Percentiles rank a stretch among this genome's conserved stretches.
Evolutionary conservation across 805 yeast species (phyloP).

Genomic region (Cyberlindnera misumaiensis): DNA sequence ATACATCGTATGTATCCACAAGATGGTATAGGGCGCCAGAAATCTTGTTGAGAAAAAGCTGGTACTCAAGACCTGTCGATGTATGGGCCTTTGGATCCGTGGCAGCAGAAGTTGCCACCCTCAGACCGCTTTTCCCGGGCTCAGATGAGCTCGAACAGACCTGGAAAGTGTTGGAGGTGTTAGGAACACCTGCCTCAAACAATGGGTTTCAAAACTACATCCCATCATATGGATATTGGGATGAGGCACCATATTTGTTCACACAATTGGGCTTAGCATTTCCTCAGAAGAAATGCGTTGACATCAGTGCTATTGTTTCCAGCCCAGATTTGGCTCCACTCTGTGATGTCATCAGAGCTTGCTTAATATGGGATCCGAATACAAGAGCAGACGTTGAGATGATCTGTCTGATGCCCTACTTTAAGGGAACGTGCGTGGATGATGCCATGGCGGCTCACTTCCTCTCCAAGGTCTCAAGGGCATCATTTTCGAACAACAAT

Average conservation of each 20-base stretch:
- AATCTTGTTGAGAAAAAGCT: constrained; percentile 55
- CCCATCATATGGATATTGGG: constrained; percentile 73
- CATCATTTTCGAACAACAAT: constrained; percentile 1
- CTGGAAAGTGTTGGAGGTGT: constrained; percentile 52
- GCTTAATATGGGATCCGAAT: constrained; percentile 77
- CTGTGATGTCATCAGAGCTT: constrained; percentile 36
- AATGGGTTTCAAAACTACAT: constrained; percentile 20
- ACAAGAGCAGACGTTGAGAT: constrained; percentile 46
- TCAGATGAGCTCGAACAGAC: constrained; percentile 72
- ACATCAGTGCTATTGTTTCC: constrained; percentile 38
- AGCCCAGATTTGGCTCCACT: constrained; percentile 34
- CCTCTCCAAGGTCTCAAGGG: not conserved
- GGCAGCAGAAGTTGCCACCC: constrained; percentile 64
- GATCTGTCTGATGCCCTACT: constrained; percentile 47
- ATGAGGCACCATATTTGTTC: constrained; percentile 49
- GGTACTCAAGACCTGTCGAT: constrained; percentile 65
- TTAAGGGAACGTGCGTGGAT: constrained; percentile 37
- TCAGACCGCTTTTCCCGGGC: constrained; percentile 82
- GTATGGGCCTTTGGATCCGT: constrained; percentile 86
- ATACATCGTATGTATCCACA: constrained; percentile 74
- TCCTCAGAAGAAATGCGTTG: constrained; percentile 48
- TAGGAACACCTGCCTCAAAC: constrained; percentile 63
- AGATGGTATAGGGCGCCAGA: constrained; percentile 88
- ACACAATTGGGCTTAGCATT: constrained; percentile 46
- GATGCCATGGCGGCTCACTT: constrained; percentile 2